A percentile compares a stretch with the other conserved stretches of the same genome.
These are phyloP conservation scores for Neospermospora avenae DNA, from an alignment of 2,329 filamentous ascomycete genomes.

Conservation along the genomic window DNA sequence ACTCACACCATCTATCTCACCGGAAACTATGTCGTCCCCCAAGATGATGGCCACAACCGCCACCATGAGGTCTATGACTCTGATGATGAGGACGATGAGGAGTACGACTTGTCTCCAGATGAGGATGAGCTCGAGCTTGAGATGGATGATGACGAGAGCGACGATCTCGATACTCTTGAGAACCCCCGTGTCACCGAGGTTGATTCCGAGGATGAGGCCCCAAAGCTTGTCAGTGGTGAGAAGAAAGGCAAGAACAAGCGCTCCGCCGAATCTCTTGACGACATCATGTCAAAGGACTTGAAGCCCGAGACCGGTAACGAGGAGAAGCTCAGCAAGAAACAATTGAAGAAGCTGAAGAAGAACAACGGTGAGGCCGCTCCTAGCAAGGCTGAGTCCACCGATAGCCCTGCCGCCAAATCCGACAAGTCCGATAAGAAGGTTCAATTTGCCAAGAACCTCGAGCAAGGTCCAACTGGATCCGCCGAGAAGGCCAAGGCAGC, in stretches of 20 bases:
- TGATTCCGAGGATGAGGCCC: constrained; percentile 71
- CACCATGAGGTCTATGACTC: constrained; percentile 60
- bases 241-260: constrained; percentile 91
- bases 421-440: constrained; percentile 85
- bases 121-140: constrained; percentile 67
- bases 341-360: constrained; percentile 97
- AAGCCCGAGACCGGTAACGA: constrained; percentile 55
- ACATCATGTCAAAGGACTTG: constrained; percentile 75
- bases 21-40: constrained; percentile 86
- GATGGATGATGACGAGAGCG: constrained; percentile 59
- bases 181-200: constrained; percentile 83
- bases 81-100: constrained; percentile 60
- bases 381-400: constrained; percentile 51
- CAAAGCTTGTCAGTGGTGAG: constrained; percentile 50
- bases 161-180: constrained; percentile 74
- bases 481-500: constrained; percentile 45
- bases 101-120: constrained; percentile 79
- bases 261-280: constrained; percentile 77
- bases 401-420: constrained; percentile 39
- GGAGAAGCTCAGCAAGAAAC: constrained; percentile 86
- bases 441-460: constrained; percentile 97
- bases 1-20: constrained; percentile 90
- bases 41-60: constrained; percentile 52
- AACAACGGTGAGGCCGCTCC: constrained; percentile 87
- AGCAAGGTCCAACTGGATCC: constrained; percentile 87